phyloP scores from a whole-genome alignment of 768 basidiomycete species.

The Amanita inopinata region DNA sequence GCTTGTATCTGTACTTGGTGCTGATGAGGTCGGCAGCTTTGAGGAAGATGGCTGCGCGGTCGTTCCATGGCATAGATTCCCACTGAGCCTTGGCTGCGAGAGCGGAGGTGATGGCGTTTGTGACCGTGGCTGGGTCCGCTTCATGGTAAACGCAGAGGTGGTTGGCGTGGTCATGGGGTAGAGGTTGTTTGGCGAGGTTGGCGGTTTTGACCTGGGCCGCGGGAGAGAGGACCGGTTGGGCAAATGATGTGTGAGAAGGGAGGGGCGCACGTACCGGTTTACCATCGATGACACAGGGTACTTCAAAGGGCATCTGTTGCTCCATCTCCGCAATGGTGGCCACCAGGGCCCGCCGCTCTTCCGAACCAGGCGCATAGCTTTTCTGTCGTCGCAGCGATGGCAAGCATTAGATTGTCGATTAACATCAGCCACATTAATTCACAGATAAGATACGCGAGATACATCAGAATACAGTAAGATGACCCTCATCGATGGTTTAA shows the following conservation, averaged over 20 bases:
- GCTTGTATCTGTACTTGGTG: conserved; percentile 91
- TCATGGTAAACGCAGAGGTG: conserved; percentile 84
- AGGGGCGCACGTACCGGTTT: conserved; percentile 39
- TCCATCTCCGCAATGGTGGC: conserved; percentile 75
- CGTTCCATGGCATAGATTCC: conserved; percentile 95
- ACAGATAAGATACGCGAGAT: neutral
- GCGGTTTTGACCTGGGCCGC: conserved; percentile 65
- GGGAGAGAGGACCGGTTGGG: neutral
- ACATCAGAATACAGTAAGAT: neutral
- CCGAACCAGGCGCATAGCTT: conserved; percentile 68
- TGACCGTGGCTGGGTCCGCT: conserved; percentile 69
- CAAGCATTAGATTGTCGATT: too few species aligned
- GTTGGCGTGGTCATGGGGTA: conserved; percentile 80
- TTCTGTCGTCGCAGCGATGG: too few species aligned
- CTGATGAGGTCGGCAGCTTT: conserved; percentile 95
- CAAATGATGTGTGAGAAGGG: conserved; percentile 1
- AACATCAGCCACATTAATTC: conserved; percentile 1
- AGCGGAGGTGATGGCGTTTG: conserved; percentile 77
- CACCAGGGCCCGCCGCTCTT: conserved; percentile 65
- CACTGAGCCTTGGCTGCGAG: conserved; percentile 80
- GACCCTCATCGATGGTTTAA: too few species aligned
- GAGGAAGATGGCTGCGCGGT: conserved; percentile 95
- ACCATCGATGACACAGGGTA: conserved; percentile 90
- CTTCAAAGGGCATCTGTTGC: conserved; percentile 77
- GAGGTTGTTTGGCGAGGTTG: conserved; percentile 63